Conservation (phyloP, 257 asterid genomes). For the Striga asiatica region DNA sequence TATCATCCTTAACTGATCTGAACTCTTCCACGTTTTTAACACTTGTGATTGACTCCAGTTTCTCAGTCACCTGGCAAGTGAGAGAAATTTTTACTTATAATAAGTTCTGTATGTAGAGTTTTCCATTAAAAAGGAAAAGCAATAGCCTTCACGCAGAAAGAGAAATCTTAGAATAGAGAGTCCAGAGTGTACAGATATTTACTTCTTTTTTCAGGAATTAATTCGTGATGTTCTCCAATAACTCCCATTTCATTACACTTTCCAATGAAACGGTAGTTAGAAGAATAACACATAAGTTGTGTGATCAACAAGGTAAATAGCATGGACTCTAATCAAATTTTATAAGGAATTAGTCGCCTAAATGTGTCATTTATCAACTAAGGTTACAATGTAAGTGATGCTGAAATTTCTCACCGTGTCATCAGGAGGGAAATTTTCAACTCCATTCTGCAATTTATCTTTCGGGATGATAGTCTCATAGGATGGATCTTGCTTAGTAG, state of each 20-base stretch:
- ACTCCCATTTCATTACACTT: neutral
- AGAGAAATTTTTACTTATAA: neutral
- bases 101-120: neutral
- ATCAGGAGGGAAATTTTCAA: slow-evolving; percentile 35
- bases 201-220: too few relatives aligned
- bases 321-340: too few relatives aligned
- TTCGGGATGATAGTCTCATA: slow-evolving; percentile 22
- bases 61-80: slow-evolving; percentile 29
- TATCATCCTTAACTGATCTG: slow-evolving; percentile 26
- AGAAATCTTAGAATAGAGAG: too few relatives aligned
- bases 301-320: neutral
- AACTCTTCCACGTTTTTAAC: slow-evolving; percentile 27
- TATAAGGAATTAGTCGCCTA: neutral
- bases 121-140: neutral
- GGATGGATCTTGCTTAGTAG: slow-evolving; percentile 45
- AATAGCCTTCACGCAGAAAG: too few relatives aligned
- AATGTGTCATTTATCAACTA: neutral
- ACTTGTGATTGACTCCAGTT: slow-evolving; percentile 29
- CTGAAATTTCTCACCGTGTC: slow-evolving; percentile 29
- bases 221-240: too few relatives aligned
- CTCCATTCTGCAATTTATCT: slow-evolving; percentile 36
- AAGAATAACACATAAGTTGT: neutral
- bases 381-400: neutral
- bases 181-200: too few relatives aligned
- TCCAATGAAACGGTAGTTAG: neutral